Evolutionary conservation across 1,139 yeast species (phyloP).

Genomic region (Geotrichum histeridarum): DNA sequence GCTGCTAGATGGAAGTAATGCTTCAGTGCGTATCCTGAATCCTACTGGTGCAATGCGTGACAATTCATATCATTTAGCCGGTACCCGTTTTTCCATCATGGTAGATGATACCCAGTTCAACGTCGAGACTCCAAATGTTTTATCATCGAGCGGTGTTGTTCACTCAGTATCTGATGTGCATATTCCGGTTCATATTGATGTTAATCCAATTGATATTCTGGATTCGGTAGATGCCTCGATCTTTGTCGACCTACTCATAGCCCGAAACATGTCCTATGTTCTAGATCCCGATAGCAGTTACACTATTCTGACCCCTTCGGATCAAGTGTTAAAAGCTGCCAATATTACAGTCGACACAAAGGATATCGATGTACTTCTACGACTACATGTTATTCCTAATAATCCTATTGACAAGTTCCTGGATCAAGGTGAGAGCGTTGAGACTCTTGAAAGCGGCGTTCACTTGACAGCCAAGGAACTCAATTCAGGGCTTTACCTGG

Average conservation of each 20-base stretch:
- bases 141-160: constrained; percentile 80
- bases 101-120: constrained; percentile 29
- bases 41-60: background rate
- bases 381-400: constrained; percentile 65
- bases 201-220: constrained; percentile 56
- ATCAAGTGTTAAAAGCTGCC: constrained; percentile 50
- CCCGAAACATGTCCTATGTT: constrained; percentile 36
- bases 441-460: constrained; percentile 45
- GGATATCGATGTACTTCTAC: constrained; percentile 50
- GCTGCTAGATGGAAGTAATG: constrained; percentile 38
- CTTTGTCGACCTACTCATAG: constrained; percentile 50
- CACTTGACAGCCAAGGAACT: constrained; percentile 43
- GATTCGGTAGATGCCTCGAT: constrained; percentile 41
- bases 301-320: constrained; percentile 72
- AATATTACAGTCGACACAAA: constrained; percentile 48
- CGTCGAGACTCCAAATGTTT: constrained; percentile 54
- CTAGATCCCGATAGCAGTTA: constrained; percentile 38
- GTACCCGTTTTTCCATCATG: constrained; percentile 24
- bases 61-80: background rate
- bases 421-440: constrained; percentile 33
- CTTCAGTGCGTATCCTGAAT: constrained; percentile 33
- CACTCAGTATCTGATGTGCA: constrained; percentile 60
- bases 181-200: constrained; percentile 53
- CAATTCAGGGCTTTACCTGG: constrained; percentile 30
- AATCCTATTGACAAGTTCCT: constrained; percentile 39